Conservation (phyloP, 2,329 filamentous ascomycete species). For the Chaetomiaceae sp. region DNA sequence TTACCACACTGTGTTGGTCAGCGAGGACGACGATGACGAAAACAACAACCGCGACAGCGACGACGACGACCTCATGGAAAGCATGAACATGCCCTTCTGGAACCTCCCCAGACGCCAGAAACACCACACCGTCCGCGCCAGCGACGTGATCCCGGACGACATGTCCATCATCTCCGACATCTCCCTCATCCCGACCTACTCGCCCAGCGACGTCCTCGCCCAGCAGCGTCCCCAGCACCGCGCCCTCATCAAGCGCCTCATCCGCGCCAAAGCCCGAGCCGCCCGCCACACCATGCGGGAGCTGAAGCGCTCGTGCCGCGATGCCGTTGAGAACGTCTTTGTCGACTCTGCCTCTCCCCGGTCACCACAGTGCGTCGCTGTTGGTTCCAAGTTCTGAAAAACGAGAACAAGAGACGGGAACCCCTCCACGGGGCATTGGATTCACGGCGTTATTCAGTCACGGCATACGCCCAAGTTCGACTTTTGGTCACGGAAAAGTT, state of each 20-base stretch:
- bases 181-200: constrained; percentile 23
- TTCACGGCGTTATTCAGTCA: too few relatives aligned
- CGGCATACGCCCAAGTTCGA: too few relatives aligned
- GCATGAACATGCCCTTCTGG: constrained; percentile 21
- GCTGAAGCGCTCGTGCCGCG: constrained; percentile 17
- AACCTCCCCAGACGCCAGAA: constrained; percentile 2
- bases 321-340: constrained; percentile 12
- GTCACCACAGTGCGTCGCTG: constrained; percentile 16
- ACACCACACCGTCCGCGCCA: background rate
- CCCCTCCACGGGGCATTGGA: too few relatives aligned
- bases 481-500: too few relatives aligned
- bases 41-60: background rate
- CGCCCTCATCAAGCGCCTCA: constrained; percentile 11
- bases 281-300: constrained; percentile 17
- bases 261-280: constrained; percentile 13
- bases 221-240: constrained; percentile 11
- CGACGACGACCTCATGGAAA: constrained; percentile 9
- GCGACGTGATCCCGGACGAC: constrained; percentile 13
- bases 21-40: background rate
- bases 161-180: constrained; percentile 21
- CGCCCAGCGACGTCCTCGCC: constrained; percentile 15
- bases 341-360: background rate
- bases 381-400: constrained; percentile 7
- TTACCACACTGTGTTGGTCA: background rate
- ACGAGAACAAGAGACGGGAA: too few relatives aligned